These are phyloP conservation scores for Tetrahymena borealis DNA, from an alignment of 73 alveolate genomes.

Conservation along the genomic window DNA sequence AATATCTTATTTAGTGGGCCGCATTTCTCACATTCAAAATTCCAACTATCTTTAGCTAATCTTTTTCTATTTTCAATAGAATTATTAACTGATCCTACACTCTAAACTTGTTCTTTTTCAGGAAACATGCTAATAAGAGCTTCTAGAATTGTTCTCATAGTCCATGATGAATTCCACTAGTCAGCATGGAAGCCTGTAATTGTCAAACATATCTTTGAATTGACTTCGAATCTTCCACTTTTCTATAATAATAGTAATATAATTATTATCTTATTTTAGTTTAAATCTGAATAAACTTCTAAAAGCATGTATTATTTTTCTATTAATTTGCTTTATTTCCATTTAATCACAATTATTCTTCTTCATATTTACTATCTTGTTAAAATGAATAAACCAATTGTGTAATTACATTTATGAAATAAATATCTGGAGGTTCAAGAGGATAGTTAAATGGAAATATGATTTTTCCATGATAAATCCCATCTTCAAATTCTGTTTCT, in stretches of 20 bases:
- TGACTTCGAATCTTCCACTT: constrained; percentile 79
- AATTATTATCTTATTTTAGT: no score
- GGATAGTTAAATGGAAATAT: constrained; percentile 86
- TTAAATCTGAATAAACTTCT: no score
- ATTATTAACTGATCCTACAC: constrained; percentile 73
- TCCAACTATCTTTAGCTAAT: constrained; percentile 60
- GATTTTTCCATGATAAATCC: constrained; percentile 89
- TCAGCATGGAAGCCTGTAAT: constrained; percentile 90
- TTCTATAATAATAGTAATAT: background rate
- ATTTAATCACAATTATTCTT: no score
- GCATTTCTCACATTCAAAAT: constrained; percentile 78
- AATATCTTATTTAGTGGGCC: constrained; percentile 42
- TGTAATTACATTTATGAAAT: constrained; percentile 68
- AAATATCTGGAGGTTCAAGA: constrained; percentile 84
- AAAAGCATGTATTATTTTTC: no score
- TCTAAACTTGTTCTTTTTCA: constrained; percentile 76
- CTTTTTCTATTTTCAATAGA: constrained; percentile 60
- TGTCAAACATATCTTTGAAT: constrained; percentile 76
- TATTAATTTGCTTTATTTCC: no score
- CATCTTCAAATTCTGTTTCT: constrained; percentile 88
- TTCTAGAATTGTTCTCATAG: constrained; percentile 13
- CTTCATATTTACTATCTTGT: no score
- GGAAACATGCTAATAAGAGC: constrained; percentile 65
- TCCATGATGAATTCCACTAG: constrained; percentile 97
- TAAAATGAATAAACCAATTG: no score